These are phyloP conservation scores for Ophioceras dolichostomum DNA, from an alignment of 2,329 filamentous ascomycete species.

Conservation along the genomic window DNA sequence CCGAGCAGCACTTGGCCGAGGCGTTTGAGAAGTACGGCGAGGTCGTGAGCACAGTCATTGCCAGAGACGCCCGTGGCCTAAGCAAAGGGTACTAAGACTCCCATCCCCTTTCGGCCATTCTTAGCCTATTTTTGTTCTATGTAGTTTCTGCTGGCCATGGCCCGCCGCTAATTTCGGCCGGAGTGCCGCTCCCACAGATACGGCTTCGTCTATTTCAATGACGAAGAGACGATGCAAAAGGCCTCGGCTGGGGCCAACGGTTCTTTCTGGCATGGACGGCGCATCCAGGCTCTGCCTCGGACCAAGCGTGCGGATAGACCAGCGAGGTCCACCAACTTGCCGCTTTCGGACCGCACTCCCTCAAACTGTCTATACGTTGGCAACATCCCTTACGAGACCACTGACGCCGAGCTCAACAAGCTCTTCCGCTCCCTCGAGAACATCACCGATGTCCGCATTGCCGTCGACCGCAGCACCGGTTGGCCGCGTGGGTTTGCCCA, in stretches of 20 bases:
- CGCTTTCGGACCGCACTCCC: conserved; percentile 6
- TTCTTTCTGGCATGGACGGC: conserved; percentile 25
- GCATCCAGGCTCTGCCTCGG: conserved; percentile 15
- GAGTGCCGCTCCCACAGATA: too few species aligned
- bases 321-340: too few species aligned
- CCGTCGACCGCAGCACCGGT: conserved; percentile 70
- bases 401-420: conserved; percentile 68
- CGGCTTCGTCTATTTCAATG: conserved; percentile 19
- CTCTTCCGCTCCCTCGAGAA: conserved; percentile 61
- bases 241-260: conserved; percentile 17
- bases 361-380: conserved; percentile 55
- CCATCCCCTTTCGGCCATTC: neutral
- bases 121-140: conserved; percentile 4
- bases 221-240: conserved; percentile 9
- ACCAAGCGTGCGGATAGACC: too few species aligned
- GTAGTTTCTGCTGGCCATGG: too few species aligned
- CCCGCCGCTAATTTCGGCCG: too few species aligned
- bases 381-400: conserved; percentile 78
- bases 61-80: conserved; percentile 19
- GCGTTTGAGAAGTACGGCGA: conserved; percentile 19
- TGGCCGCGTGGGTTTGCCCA: conserved; percentile 77
- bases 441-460: conserved; percentile 65
- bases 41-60: conserved; percentile 12
- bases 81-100: conserved; percentile 25
- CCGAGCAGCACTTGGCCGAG: conserved; percentile 18